These are phyloP conservation scores for Haematococcus sp. DNA, from an alignment of 139 green algal genomes.

Conservation along the genomic window DNA sequence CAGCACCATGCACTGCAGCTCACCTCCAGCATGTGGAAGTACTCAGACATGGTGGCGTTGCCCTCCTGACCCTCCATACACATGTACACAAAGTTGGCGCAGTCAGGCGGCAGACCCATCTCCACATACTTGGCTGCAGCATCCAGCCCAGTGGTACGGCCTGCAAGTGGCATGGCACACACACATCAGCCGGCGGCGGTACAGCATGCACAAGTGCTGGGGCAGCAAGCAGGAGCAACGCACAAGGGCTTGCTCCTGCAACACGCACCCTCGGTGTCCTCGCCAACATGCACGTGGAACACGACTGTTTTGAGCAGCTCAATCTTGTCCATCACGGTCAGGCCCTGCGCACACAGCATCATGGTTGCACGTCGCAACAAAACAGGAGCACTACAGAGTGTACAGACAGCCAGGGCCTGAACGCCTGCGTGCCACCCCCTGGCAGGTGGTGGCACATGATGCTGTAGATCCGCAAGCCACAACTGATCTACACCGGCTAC, in stretches of 20 bases:
- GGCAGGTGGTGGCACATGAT: no score
- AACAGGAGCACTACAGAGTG: no score
- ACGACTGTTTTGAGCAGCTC: conserved; percentile 36
- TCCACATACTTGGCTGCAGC: conserved; percentile 33
- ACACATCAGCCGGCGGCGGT: background rate
- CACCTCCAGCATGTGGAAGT: conserved; percentile 48
- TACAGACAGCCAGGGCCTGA: no score
- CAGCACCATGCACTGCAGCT: conserved; percentile 6
- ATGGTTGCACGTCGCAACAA: no score
- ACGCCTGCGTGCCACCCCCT: no score
- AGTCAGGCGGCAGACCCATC: conserved; percentile 29
- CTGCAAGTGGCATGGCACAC: background rate
- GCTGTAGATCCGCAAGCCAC: no score
- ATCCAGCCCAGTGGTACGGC: background rate
- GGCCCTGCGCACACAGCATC: conserved; percentile 9
- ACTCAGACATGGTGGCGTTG: conserved; percentile 31
- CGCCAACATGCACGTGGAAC: conserved; percentile 25
- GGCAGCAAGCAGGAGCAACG: background rate
- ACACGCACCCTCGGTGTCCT: conserved; percentile 7
- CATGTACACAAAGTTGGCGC: conserved; percentile 42
- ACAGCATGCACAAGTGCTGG: background rate
- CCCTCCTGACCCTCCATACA: conserved; percentile 42
- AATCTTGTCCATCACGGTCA: conserved; percentile 35
- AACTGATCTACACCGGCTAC: no score
- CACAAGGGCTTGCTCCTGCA: no score